phyloP scores from a whole-genome alignment of 1,284 basidiomycete species.

The Flammula alnicola region DNA sequence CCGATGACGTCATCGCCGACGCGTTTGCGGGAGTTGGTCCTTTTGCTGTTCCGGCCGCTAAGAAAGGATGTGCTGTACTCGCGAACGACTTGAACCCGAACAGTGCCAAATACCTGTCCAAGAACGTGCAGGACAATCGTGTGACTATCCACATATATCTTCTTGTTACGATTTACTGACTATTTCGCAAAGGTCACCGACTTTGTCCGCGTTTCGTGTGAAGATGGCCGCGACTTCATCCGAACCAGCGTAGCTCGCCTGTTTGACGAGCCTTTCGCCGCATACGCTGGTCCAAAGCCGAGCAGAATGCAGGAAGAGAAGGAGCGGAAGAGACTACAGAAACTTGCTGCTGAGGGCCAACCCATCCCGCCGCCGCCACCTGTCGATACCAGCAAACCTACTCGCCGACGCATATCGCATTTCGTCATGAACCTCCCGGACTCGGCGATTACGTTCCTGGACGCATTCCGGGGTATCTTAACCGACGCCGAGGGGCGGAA shows the following conservation, averaged over 20 bases:
- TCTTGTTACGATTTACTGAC: slow-evolving; percentile 3
- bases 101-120: slow-evolving; percentile 78
- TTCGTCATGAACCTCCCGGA: slow-evolving; percentile 99
- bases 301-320: slow-evolving; percentile 50
- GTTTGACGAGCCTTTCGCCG: slow-evolving; percentile 68
- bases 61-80: slow-evolving; percentile 85
- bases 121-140: slow-evolving; percentile 78
- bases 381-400: slow-evolving; percentile 19
- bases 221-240: slow-evolving; percentile 89
- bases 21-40: slow-evolving; percentile 98
- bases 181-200: slow-evolving; percentile 59
- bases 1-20: slow-evolving; percentile 84
- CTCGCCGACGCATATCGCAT: slow-evolving; percentile 73
- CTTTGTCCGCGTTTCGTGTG: slow-evolving; percentile 71
- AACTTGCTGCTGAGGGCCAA: slow-evolving; percentile 18
- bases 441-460: slow-evolving; percentile 88
- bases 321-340: slow-evolving; percentile 35
- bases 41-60: slow-evolving; percentile 93
- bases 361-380: slow-evolving; percentile 13
- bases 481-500: slow-evolving; percentile 34
- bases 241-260: slow-evolving; percentile 56
- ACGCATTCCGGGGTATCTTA: slow-evolving; percentile 83
- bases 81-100: slow-evolving; percentile 96
- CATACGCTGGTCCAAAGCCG: slow-evolving; percentile 52
- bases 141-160: slow-evolving; percentile 43